phyloP scores from a whole-genome alignment of 2,329 filamentous ascomycete species.

The Alternaria hordeiaustralica region DNA sequence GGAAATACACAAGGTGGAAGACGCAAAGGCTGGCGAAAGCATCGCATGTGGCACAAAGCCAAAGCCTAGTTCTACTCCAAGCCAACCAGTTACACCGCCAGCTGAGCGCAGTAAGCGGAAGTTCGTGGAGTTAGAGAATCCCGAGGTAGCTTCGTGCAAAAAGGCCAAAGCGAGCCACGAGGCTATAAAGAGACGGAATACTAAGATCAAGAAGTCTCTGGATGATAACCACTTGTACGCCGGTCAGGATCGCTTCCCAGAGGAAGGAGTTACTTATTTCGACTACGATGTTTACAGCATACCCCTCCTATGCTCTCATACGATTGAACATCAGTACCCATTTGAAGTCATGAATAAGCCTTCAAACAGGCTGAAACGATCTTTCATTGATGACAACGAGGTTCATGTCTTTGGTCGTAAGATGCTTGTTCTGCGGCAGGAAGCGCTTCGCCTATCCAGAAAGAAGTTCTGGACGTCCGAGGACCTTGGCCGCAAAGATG shows the following conservation, averaged over 20 bases:
- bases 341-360: neutral
- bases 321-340: constrained; percentile 4
- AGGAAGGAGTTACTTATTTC: constrained; percentile 1
- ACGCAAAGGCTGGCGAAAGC: neutral
- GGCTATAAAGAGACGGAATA: neutral
- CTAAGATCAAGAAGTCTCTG: neutral
- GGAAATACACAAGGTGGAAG: neutral
- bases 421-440: constrained; percentile 2
- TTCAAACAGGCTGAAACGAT: neutral
- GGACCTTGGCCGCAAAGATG: constrained; percentile 12
- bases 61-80: neutral
- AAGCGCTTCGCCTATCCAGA: neutral
- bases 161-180: neutral
- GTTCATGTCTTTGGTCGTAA: constrained; percentile 9
- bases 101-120: neutral
- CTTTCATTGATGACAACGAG: neutral
- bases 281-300: constrained; percentile 19
- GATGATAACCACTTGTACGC: neutral
- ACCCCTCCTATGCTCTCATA: constrained; percentile 18
- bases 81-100: neutral
- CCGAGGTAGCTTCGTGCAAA: neutral
- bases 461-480: constrained; percentile 6
- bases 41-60: neutral
- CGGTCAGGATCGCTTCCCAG: neutral
- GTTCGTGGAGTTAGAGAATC: neutral